A percentile compares a stretch with the other conserved stretches of the same genome.
These are phyloP conservation scores for Pterocarpus santalinus DNA, from an alignment of 306 rosid species.

Conservation along the genomic window DNA sequence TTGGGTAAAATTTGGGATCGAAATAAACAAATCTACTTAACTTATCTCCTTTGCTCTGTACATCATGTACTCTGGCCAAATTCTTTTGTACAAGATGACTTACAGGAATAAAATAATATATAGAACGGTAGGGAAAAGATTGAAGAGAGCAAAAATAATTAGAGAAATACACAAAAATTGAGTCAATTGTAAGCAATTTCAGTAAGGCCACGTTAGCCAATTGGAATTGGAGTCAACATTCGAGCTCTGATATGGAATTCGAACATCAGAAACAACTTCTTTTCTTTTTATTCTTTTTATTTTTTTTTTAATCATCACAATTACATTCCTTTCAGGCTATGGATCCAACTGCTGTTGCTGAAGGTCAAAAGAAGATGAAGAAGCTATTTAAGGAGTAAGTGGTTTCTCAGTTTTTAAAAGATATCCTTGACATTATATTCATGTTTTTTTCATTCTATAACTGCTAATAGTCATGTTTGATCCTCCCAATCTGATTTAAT, in stretches of 20 bases:
- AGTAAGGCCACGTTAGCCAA: neutral
- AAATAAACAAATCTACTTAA: conserved; percentile 13
- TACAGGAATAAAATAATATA: conserved; percentile 7
- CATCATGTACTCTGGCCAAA: neutral
- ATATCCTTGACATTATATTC: conserved; percentile 21
- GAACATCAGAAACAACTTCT: neutral
- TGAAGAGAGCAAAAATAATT: conserved; percentile 25
- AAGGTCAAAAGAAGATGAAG: conserved; percentile 46
- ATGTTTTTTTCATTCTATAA: neutral
- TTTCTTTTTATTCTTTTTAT: no score
- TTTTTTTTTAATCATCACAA: neutral
- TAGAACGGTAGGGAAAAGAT: neutral
- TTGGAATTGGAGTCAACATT: conserved; percentile 12
- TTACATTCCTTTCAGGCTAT: conserved; percentile 40
- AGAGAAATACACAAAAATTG: neutral
- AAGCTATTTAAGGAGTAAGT: conserved; percentile 53
- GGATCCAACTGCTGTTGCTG: conserved; percentile 41
- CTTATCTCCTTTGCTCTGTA: neutral
- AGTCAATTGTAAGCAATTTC: neutral
- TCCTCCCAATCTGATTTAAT: conserved; percentile 1
- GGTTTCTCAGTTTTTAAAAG: conserved; percentile 8
- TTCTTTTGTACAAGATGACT: neutral
- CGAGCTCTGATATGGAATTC: neutral
- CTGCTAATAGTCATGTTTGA: conserved; percentile 23
- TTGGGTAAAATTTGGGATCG: conserved; percentile 20